Base-by-base conservation (phyloP, 129 eudicot species). In the Flaveria ramosissima region DNA sequence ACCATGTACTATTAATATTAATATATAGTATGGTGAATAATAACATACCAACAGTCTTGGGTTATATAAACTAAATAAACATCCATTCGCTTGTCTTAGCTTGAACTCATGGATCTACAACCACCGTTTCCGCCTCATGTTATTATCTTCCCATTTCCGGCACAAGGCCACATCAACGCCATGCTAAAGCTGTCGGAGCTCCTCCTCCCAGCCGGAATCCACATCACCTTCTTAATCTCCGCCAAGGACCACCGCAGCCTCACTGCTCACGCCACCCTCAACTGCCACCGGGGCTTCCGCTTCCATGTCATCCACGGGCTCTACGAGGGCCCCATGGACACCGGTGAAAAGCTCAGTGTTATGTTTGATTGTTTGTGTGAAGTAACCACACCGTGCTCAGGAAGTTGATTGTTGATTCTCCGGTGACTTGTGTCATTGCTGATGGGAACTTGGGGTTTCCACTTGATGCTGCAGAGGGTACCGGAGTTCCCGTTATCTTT, bases 101-200 rank as follows among this genome's bases (percentile, higher is more conserved):
- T 36, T 36, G 10, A 11, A 23, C 43, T 65, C 70, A 65, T 82
- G 79, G 85, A 65, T 17, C 16, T 9, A 11, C n/a, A 41, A 60
- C 45, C 68, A 60, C 41, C 41, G 16, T 15, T 67, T 14, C 80
- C 73, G 15, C 85, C 96, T 4, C 92, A 84, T 50, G 86, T 90
- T 30, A 85, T 88, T 59, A 82, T 90, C 83, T 90, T 88, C 65
- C 96, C 92, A 7, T 59, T 82, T 1, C 96, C 96, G 17, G 76
- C 84, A 9, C 96, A 90, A 73, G 92, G 92, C 50, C 96, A 86
- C 50, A 84, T 90, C 16, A 90, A 87, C 80, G 84, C 86, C 74
- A 90, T 86, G 92, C 84, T 88, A 61, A 87, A 88, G 51, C 82
- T 90, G 2, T 87, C 92, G 9, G 90, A 90, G 79, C 90, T 88